Percentiles rank a stretch among this genome's conserved stretches.
Conservation (phyloP, 2,329 filamentous ascomycete genomes). For the Colletotrichum sansevieriae region DNA sequence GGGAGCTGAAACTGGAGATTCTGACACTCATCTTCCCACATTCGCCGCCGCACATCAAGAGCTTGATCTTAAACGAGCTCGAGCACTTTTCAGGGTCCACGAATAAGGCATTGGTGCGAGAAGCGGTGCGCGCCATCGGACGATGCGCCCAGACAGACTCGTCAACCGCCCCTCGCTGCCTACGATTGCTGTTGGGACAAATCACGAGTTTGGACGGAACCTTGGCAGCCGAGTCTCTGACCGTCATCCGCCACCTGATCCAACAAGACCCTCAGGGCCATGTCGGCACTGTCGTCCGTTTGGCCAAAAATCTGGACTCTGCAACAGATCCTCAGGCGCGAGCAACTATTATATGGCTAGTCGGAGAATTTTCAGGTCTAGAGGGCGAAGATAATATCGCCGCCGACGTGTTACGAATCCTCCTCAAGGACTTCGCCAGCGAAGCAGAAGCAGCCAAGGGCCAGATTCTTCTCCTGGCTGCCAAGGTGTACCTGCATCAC, state of each 20-base stretch:
- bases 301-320: conserved; percentile 92
- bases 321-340: conserved; percentile 89
- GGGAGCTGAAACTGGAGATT: conserved; percentile 92
- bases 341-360: conserved; percentile 96
- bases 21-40: conserved; percentile 92
- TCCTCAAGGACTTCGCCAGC: conserved; percentile 85
- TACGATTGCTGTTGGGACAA: conserved; percentile 86
- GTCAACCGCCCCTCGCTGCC: conserved; percentile 79
- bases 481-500: conserved; percentile 96
- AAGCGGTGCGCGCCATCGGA: conserved; percentile 92
- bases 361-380: conserved; percentile 90
- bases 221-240: conserved; percentile 91
- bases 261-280: conserved; percentile 89
- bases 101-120: conserved; percentile 83
- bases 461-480: conserved; percentile 91
- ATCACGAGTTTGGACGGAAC: conserved; percentile 90
- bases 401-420: conserved; percentile 88
- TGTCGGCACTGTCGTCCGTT: conserved; percentile 84
- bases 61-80: conserved; percentile 89
- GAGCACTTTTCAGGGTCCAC: conserved; percentile 85
- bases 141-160: conserved; percentile 87
- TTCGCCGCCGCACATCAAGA: conserved; percentile 80
- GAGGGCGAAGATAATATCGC: conserved; percentile 90
- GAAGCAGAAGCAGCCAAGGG: conserved; percentile 90
- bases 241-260: conserved; percentile 94